These are phyloP conservation scores for Taxillus chinensis DNA, from an alignment of 164 flowering plant species.

Conservation along the genomic window DNA sequence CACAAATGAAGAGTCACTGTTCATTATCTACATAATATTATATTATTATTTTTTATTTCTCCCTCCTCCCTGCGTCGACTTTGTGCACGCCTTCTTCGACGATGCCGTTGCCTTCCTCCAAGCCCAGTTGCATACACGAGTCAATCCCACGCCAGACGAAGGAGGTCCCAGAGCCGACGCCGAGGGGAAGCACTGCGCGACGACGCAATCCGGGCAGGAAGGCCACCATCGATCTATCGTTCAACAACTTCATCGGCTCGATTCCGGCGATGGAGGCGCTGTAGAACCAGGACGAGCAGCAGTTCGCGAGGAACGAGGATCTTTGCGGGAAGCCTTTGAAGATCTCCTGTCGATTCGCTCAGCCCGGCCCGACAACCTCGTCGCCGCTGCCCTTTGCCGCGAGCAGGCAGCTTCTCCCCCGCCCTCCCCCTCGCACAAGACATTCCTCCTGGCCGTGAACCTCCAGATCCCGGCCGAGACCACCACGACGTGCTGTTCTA, in stretches of 20 bases:
- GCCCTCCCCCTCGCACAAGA: conserved; percentile 21
- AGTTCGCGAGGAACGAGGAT: conserved; percentile 45
- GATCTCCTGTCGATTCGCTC: conserved; percentile 48
- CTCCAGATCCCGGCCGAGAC: conserved; percentile 84
- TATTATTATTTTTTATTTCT: too few species aligned
- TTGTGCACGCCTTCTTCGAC: too few species aligned
- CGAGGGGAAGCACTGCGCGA: conserved; percentile 33
- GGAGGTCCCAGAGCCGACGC: too few species aligned
- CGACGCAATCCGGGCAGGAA: conserved; percentile 30
- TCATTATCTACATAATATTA: too few species aligned
- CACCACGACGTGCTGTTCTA: conserved; percentile 84
- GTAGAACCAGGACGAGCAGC: conserved; percentile 38
- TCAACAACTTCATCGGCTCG: conserved; percentile 59
- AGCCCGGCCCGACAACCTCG: conserved; percentile 64
- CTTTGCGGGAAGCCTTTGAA: conserved; percentile 77
- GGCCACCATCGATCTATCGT: conserved; percentile 54
- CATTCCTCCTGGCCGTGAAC: conserved; percentile 75
- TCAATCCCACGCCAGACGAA: too few species aligned
- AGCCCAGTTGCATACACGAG: too few species aligned
- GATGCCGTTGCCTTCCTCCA: too few species aligned
- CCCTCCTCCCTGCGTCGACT: too few species aligned
- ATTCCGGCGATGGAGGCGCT: conserved; percentile 42
- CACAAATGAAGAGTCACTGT: too few species aligned
- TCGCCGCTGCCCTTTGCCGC: conserved; percentile 35
- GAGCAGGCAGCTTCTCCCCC: conserved; percentile 33